Base-by-base conservation (phyloP, 345 rosid genomes). In the Nephelium lappaceum region DNA sequence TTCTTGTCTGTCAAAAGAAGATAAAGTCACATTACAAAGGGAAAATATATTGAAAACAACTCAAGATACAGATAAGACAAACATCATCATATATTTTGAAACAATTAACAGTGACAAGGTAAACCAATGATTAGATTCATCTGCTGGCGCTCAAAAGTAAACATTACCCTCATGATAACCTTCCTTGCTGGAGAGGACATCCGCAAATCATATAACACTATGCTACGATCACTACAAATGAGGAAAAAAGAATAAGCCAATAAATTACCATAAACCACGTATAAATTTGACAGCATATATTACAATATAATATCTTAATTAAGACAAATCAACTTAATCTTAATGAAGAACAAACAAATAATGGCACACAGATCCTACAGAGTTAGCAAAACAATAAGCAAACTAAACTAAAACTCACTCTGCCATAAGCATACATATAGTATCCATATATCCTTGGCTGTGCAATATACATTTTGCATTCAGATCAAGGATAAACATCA, bases 101-200 rank as follows among this genome's bases (percentile, higher is more conserved):
- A 36, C 47, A 11, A 15, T n/a, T 49, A 57, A 55, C 39, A 3
- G 16, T 55, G 62, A 19, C n/a, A 57, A 57, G n/a, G 5, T 27
- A 36, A 36, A 51, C 5, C 25, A 51, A 31, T 57, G 19, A 19
- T 19, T 31, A 15, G 11, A 5, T 31, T 3, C 63, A 60, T 15
- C 58, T 18, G 38, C 57, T 43, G 51, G 47, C 63, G 27, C 68
- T 43, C 36, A 21, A 65, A 47, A 42, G 76, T 62, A 11, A 70
- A 24, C 77, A 71, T 81, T 93, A 93, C 97, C 93, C 80, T 85
- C 99, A 95, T 95, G 78, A 89, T 87, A 74, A 93, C 79, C 84
- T 91, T 92, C 84, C 93, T 91, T 21, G 89, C 89, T 24, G 99
- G 92, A 43, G 95, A 83, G 64, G 95, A 87, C 94, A 91, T 80